These are phyloP conservation scores for Scytalidium sp. DNA, from an alignment of 2,329 filamentous ascomycete genomes.

Conservation along the genomic window DNA sequence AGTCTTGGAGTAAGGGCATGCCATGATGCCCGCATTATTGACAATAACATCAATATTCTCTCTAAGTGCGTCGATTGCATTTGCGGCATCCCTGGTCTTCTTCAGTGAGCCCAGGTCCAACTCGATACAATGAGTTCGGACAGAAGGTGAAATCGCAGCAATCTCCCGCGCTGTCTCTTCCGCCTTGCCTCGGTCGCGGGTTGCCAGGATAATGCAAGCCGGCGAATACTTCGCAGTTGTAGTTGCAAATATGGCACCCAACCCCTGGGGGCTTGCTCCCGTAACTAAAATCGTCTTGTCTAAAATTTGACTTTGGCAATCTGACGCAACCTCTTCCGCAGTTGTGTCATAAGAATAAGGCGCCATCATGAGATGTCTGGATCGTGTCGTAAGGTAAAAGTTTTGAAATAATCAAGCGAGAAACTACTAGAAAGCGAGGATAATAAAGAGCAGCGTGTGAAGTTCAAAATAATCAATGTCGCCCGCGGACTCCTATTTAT, in stretches of 20 bases:
- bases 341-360: background rate
- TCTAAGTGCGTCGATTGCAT: slow-evolving; percentile 31
- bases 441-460: no score
- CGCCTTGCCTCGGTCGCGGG: background rate
- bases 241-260: slow-evolving; percentile 4
- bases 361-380: no score
- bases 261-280: background rate
- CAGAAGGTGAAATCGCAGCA: background rate
- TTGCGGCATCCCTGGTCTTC: slow-evolving; percentile 35
- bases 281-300: slow-evolving; percentile 25
- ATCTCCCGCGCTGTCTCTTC: slow-evolving; percentile 2
- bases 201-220: slow-evolving; percentile 7
- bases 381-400: no score
- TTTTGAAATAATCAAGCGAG: no score
- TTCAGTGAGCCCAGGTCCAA: slow-evolving; percentile 35
- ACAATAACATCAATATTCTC: slow-evolving; percentile 34
- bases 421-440: no score
- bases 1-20: slow-evolving; percentile 22
- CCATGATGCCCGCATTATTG: slow-evolving; percentile 39
- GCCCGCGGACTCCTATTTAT: no score
- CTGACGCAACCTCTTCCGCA: slow-evolving; percentile 4
- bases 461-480: no score
- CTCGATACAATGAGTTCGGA: background rate
- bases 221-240: slow-evolving; percentile 14
- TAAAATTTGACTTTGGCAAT: slow-evolving; percentile 4